Percentiles rank a stretch among this genome's conserved stretches.
These are phyloP conservation scores for Colletotrichum magnum DNA, from an alignment of 2,329 filamentous ascomycete species.

Conservation along the genomic window DNA sequence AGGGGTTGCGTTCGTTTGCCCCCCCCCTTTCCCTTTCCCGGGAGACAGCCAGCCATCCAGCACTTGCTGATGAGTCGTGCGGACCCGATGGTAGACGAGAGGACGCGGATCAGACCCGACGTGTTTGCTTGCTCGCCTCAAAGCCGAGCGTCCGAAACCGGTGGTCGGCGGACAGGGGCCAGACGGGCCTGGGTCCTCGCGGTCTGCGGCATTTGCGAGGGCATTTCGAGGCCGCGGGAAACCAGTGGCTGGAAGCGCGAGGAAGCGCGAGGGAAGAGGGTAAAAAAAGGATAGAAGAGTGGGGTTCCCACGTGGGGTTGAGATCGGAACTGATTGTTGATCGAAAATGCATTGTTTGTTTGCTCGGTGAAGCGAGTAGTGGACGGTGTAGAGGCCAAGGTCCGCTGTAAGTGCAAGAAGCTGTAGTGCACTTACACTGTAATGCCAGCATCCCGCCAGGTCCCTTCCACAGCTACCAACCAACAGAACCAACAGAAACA, in stretches of 20 bases:
- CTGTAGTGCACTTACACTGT: too few relatives aligned
- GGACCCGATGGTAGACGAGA: slow-evolving; percentile 13
- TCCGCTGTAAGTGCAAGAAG: too few relatives aligned
- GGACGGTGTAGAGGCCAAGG: not conserved
- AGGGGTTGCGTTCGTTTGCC: slow-evolving; percentile 2
- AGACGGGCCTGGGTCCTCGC: slow-evolving; percentile 23
- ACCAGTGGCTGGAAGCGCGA: slow-evolving; percentile 9
- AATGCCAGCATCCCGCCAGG: not conserved
- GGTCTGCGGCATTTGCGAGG: slow-evolving; percentile 10
- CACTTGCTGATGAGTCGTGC: slow-evolving; percentile 35
- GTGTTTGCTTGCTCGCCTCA: slow-evolving; percentile 21
- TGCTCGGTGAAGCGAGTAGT: slow-evolving; percentile 25
- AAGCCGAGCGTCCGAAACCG: slow-evolving; percentile 39
- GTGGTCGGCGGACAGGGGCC: slow-evolving; percentile 17
- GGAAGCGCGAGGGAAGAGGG: not conserved
- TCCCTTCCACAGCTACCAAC: slow-evolving; percentile 14
- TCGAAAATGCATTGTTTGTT: slow-evolving; percentile 29
- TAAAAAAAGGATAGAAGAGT: not conserved
- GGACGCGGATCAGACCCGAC: slow-evolving; percentile 29
- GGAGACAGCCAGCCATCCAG: slow-evolving; percentile 12
- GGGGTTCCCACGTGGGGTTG: slow-evolving; percentile 32
- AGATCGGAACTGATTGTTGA: slow-evolving; percentile 18
- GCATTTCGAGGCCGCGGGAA: not conserved
- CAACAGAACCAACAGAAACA: not conserved
- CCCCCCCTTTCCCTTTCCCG: slow-evolving; percentile 14